Evolutionary conservation across 345 rosid genomes (phyloP), one percentile per base, ranked within the genome.

Genomic region (Murraya koenigii): DNA sequence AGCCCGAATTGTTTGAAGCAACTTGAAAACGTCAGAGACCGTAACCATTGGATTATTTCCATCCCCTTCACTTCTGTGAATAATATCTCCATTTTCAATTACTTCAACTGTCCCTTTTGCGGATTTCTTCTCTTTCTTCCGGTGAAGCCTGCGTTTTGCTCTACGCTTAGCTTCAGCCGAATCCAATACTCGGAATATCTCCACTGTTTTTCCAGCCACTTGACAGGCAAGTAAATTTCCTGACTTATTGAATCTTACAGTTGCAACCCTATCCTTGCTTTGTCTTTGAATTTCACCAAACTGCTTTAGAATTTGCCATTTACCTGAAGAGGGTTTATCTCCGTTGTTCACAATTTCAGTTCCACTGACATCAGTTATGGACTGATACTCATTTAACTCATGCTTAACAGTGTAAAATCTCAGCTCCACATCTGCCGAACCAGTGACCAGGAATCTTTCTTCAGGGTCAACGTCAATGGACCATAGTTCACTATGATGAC

Each of bases 401-500:
- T 88, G 84, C 80, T 88, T 90, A 72, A 96, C 76, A 32, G 81
- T 86, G 82, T 86, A 96, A 85, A 90, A 89, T 75, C 97, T 84
- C 82, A 96, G 90, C 79, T 92, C 99, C 47, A 72, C 88, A 65
- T 94, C 99, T n/a, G 91, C 94, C 67, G 99, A 96, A 63, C 99
- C 98, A 72, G 91, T 81, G 61, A 94, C 98, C 68, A 94, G 82
- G 78, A 85, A 96, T 80, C 86, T 90, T 80, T 94, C 98, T 77
- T 91, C 90, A 1, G 92, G 87, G 79, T 96, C 99, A 79, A 81
- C 86, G 79, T 96, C 99, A 15, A 96, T 79, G 22, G 97, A 94
- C 99, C 99, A 94, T 76, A 96, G 86, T 87, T 96, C 99, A 87
- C 90, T 91, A 86, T 96, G 98, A 83, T 96, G 98, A 26, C 99